Conservation (phyloP, 805 yeast species). For the Yamadazyma laniorum region DNA sequence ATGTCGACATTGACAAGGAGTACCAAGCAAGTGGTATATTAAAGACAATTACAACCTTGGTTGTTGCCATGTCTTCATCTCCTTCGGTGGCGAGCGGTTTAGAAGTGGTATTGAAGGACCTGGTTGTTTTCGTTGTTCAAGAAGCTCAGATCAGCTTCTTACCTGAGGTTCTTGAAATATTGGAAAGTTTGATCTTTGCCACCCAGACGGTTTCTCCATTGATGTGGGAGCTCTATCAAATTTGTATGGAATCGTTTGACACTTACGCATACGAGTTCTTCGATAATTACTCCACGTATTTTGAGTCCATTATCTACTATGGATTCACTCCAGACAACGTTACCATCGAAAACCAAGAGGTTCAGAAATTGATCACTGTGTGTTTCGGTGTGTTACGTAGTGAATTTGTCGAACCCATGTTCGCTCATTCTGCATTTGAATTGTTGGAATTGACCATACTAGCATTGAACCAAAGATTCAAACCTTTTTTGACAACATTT, state of each 20-base stretch:
- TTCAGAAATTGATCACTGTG: conserved; percentile 36
- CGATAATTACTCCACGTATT: conserved; percentile 54
- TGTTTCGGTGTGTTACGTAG: conserved; percentile 34
- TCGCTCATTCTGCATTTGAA: conserved; percentile 40
- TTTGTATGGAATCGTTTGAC: conserved; percentile 52
- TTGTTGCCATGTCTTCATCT: conserved; percentile 41
- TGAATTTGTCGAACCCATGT: conserved; percentile 39
- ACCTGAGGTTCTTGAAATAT: conserved; percentile 40
- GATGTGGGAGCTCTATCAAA: conserved; percentile 52
- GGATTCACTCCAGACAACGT: conserved; percentile 44
- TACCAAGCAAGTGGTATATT: conserved; percentile 44
- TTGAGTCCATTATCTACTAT: conserved; percentile 50
- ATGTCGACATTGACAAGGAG: conserved; percentile 37
- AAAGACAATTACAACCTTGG: conserved; percentile 42
- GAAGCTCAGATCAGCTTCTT: conserved; percentile 40
- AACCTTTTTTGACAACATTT: conserved; percentile 31
- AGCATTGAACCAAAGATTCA: conserved; percentile 29
- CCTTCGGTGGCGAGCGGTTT: conserved; percentile 36
- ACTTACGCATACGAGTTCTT: conserved; percentile 60
- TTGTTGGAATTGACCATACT: conserved; percentile 34
- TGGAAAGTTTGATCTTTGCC: conserved; percentile 56
- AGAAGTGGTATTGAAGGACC: conserved; percentile 32
- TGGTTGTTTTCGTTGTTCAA: conserved; percentile 35
- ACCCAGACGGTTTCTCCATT: conserved; percentile 49
- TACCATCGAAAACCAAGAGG: conserved; percentile 38